These are phyloP conservation scores for Ceratocystis alfenasii DNA, from an alignment of 2,329 filamentous ascomycete genomes.

Conservation along the genomic window DNA sequence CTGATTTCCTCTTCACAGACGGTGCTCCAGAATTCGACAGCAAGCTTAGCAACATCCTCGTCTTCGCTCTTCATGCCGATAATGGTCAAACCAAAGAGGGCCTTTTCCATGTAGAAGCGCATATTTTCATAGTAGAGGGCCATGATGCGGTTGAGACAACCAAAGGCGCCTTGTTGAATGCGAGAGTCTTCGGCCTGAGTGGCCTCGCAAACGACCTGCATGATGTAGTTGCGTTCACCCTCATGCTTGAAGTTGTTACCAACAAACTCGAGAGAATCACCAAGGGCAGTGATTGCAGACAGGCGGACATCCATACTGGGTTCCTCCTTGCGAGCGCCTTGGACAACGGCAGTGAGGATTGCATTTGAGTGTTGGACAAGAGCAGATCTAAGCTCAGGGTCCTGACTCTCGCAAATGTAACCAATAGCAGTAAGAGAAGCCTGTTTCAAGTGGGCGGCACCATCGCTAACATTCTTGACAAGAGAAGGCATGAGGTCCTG, in stretches of 20 bases:
- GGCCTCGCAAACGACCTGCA: slow-evolving; percentile 99
- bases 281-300: slow-evolving; percentile 84
- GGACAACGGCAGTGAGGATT: slow-evolving; percentile 93
- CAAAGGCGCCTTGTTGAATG: slow-evolving; percentile 92
- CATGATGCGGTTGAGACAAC: slow-evolving; percentile 98
- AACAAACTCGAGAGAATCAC: slow-evolving; percentile 95
- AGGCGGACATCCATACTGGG: slow-evolving; percentile 79
- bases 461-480: slow-evolving; percentile 84
- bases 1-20: slow-evolving; percentile 97
- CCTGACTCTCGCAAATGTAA: slow-evolving; percentile 95
- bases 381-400: slow-evolving; percentile 69
- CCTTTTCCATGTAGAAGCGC: slow-evolving; percentile 99
- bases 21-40: slow-evolving; percentile 99
- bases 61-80: slow-evolving; percentile 97
- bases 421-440: slow-evolving; percentile 91
- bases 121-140: slow-evolving; percentile 98
- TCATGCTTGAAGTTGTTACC: slow-evolving; percentile 98
- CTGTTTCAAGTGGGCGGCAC: slow-evolving; percentile 81
- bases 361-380: slow-evolving; percentile 85
- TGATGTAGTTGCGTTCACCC: slow-evolving; percentile 98
- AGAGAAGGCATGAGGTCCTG: slow-evolving; percentile 76
- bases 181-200: slow-evolving; percentile 84
- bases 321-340: slow-evolving; percentile 95
- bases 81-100: slow-evolving; percentile 90
- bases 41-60: slow-evolving; percentile 94